Evolutionary conservation across 805 yeast species (phyloP), one percentile per base, ranked within the genome.

Genomic region (Candida coquimbonensis): DNA sequence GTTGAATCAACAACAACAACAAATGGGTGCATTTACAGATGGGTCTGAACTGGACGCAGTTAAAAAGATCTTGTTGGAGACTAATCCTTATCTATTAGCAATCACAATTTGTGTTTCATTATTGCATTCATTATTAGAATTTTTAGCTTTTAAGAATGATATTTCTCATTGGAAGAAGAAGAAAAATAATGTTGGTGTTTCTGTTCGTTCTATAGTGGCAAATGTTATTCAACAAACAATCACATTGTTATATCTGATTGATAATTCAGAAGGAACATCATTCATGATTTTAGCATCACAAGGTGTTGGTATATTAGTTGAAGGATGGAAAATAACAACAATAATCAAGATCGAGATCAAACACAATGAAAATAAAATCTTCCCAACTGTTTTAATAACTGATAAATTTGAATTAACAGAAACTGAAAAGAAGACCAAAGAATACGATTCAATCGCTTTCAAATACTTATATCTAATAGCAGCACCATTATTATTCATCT

Each of bases 251-350:
- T 69, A 68, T 43, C 50, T 69, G 38, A 27, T 68, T 34, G 72
- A 68, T 43, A 68, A 64, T 49, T 63, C 62, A 38, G 72, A 68
- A 19, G 63, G 64, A 13, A 67, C 72, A 12, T 65, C 69, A 29
- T 62, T 53, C 45, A 64, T 67, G 69, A 59, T 69, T 38, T 50
- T 67, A 41, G 48, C 59, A 5, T 56, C 66, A 1, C 72, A 67
- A 47, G 69, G 69, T 6, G 36, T 65, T 40, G 68, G 70, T 21
- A 66, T 69, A 32, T 38, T 64, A 12, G 62, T 69, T 9, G 73
- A 69, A 49, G 70, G 71, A 7, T 69, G 73, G 73, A 68, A 68
- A 50, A 64, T 68, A 44, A 66, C 69, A 29, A 68, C 68, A 32
- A 61, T 64, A 21, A 55, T 65, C 5, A 63, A 66, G 35, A 47